These are phyloP conservation scores for Uronychia setigera DNA, from an alignment of 73 alveolate genomes.

Conservation along the genomic window DNA sequence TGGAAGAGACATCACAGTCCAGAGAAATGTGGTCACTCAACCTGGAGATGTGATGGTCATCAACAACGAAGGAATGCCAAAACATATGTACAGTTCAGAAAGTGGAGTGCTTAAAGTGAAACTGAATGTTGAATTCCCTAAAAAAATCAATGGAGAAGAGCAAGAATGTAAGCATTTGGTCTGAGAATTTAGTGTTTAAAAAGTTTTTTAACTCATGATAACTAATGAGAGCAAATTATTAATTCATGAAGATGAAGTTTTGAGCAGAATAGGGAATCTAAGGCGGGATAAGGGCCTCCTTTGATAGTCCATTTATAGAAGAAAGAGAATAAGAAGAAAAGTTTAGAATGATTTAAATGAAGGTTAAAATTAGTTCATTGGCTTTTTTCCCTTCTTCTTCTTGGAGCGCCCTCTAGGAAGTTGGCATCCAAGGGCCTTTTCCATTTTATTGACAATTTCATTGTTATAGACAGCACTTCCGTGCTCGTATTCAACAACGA, in stretches of 20 bases:
- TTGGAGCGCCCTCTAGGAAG: constrained; percentile 86
- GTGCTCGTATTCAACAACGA: constrained; percentile 81
- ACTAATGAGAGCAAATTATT: no score
- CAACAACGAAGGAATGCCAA: constrained; percentile 87
- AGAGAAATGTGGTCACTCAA: constrained; percentile 65
- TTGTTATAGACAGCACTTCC: constrained; percentile 88
- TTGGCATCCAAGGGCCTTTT: constrained; percentile 78
- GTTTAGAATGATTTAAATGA: no score
- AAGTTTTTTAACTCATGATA: no score
- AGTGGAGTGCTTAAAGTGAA: constrained; percentile 72
- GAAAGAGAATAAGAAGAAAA: no score
- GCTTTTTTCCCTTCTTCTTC: constrained; percentile 34
- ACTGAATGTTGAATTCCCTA: constrained; percentile 69
- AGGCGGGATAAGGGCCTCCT: constrained; percentile 27
- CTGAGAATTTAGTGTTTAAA: no score
- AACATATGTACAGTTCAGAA: constrained; percentile 50
- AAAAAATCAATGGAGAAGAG: constrained; percentile 58
- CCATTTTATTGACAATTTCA: constrained; percentile 79
- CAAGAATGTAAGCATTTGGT: no score
- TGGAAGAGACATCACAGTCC: constrained; percentile 64
- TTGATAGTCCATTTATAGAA: constrained; percentile 9
- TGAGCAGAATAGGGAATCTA: no score
- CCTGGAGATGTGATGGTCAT: constrained; percentile 79
- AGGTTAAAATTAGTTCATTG: no score
- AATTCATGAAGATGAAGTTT: no score